A percentile compares a stretch with the other conserved stretches of the same genome.
phyloP scores from a whole-genome alignment of 2,329 filamentous ascomycete species.

The Fusarium illudens region DNA sequence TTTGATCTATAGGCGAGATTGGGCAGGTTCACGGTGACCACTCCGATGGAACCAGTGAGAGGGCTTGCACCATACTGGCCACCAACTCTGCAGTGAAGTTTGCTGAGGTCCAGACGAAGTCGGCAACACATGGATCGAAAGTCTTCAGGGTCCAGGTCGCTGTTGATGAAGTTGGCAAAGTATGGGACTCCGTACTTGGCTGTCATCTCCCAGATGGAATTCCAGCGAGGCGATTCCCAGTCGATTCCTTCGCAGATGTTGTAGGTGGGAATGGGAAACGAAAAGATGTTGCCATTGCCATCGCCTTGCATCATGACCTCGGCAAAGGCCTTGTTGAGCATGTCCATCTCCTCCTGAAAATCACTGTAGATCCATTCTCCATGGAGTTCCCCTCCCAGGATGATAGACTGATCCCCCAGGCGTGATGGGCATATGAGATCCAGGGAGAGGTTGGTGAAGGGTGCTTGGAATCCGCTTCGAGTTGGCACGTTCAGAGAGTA shows the following conservation, averaged over 20 bases:
- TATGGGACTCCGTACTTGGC: constrained; percentile 40
- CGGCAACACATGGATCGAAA: constrained; percentile 40
- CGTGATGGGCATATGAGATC: constrained; percentile 34
- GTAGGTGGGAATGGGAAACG: constrained; percentile 37
- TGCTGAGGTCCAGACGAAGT: constrained; percentile 35
- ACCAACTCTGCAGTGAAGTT: constrained; percentile 36
- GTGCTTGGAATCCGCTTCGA: constrained; percentile 37
- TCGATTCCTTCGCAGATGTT: constrained; percentile 36
- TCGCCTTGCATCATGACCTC: constrained; percentile 40
- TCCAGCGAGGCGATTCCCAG: constrained; percentile 38
- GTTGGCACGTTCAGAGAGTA: constrained; percentile 41
- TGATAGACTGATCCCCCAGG: constrained; percentile 23
- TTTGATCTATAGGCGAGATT: constrained; percentile 34
- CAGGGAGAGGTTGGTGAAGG: constrained; percentile 37
- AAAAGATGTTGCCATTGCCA: constrained; percentile 39
- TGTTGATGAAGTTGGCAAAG: constrained; percentile 40
- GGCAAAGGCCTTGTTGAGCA: constrained; percentile 39
- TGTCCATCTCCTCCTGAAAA: constrained; percentile 40
- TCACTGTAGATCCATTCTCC: constrained; percentile 30
- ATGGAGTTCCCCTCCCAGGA: constrained; percentile 29
- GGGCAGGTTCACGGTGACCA: constrained; percentile 35
- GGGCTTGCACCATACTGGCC: constrained; percentile 38
- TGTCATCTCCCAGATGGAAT: constrained; percentile 39
- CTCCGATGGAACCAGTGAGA: constrained; percentile 31
- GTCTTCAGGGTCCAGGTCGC: constrained; percentile 37